A percentile compares a stretch with the other conserved stretches of the same genome.
Conservation (phyloP, 805 yeast genomes). For the Cephaloascus albidus region DNA sequence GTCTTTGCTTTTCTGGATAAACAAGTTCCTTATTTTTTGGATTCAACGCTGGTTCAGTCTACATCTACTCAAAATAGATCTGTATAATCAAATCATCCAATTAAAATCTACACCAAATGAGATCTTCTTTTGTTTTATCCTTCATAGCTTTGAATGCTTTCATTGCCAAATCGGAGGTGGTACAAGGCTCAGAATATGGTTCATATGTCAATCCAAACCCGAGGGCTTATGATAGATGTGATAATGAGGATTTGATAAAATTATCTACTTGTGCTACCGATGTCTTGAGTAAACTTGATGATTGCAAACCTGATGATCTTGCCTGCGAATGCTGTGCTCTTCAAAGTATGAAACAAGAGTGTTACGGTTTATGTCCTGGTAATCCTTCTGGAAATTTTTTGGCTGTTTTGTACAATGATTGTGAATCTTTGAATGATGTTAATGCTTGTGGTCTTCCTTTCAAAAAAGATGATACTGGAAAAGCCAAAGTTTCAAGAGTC, state of each 20-base stretch:
- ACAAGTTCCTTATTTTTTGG: no score
- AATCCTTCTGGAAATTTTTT: slow-evolving; percentile 37
- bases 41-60: no score
- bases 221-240: slow-evolving; percentile 28
- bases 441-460: slow-evolving; percentile 43
- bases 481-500: slow-evolving; percentile 15
- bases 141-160: background rate
- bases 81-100: no score
- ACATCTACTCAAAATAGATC: no score
- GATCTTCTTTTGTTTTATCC: background rate
- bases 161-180: background rate
- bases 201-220: slow-evolving; percentile 39
- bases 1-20: no score
- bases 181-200: slow-evolving; percentile 17
- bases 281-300: slow-evolving; percentile 34
- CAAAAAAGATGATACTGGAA: slow-evolving; percentile 27
- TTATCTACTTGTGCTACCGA: slow-evolving; percentile 36
- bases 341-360: slow-evolving; percentile 33
- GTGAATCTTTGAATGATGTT: slow-evolving; percentile 34
- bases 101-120: no score
- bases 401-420: slow-evolving; percentile 34
- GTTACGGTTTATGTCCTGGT: slow-evolving; percentile 40
- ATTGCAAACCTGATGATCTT: slow-evolving; percentile 42
- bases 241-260: slow-evolving; percentile 30
- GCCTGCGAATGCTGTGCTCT: slow-evolving; percentile 52